Conservation (phyloP, 768 basidiomycete species). For the Leucocoprinus birnbaumii region DNA sequence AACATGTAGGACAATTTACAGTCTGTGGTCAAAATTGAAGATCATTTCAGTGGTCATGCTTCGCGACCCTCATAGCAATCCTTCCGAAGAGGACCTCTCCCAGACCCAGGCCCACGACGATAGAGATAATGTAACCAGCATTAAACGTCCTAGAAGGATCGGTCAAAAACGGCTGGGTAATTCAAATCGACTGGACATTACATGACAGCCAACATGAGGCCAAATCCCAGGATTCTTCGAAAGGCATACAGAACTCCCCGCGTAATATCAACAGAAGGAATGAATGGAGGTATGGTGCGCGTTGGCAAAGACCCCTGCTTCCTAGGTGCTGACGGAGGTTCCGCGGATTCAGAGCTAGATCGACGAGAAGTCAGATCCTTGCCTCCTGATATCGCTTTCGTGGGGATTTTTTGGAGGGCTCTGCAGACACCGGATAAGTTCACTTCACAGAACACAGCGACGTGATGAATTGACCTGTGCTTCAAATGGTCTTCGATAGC, state of each 20-base stretch:
- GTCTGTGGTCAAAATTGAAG: not conserved
- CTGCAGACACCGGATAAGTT: not conserved
- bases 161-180: no score
- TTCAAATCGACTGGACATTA: no score
- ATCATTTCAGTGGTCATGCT: constrained; percentile 16
- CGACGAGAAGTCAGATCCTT: not conserved
- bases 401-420: not conserved
- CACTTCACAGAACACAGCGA: not conserved
- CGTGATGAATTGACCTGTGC: constrained; percentile 36
- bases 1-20: not conserved
- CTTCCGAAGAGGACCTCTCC: constrained; percentile 77
- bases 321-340: not conserved
- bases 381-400: not conserved
- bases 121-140: constrained; percentile 69
- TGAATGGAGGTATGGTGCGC: constrained; percentile 60
- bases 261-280: constrained; percentile 60
- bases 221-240: constrained; percentile 62
- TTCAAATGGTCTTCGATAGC: constrained; percentile 57
- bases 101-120: constrained; percentile 66
- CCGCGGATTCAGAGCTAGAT: not conserved
- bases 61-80: constrained; percentile 22
- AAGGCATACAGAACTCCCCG: constrained; percentile 64
- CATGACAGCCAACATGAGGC: constrained; percentile 84
- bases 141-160: constrained; percentile 70
- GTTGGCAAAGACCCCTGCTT: constrained; percentile 8